Evolutionary conservation across 2,329 filamentous ascomycete species (phyloP).

Genomic region (Claviceps paspali): DNA sequence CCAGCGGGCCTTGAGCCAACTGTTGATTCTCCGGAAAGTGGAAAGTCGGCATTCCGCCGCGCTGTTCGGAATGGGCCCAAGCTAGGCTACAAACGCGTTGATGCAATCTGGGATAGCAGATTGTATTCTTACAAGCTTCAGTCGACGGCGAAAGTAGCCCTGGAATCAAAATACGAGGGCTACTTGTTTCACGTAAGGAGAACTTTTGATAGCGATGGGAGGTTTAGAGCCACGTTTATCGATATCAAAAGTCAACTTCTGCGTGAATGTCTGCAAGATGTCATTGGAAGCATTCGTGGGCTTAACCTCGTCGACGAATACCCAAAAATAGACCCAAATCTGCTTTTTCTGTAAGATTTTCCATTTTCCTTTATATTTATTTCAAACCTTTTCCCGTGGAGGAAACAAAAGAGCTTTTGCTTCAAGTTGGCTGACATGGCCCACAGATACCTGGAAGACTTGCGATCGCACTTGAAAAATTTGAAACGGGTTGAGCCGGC

Average conservation of each 20-base stretch:
- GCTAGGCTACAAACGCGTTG: conserved; percentile 34
- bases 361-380: neutral
- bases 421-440: neutral
- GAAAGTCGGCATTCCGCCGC: too few relatives aligned
- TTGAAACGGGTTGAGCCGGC: conserved; percentile 42
- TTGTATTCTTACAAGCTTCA: conserved; percentile 39
- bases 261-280: conserved; percentile 41
- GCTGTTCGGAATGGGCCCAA: conserved; percentile 11
- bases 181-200: conserved; percentile 74
- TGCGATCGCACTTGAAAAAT: conserved; percentile 47
- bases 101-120: conserved; percentile 36
- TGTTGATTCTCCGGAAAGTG: neutral
- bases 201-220: conserved; percentile 72
- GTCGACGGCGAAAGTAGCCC: conserved; percentile 30
- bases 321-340: conserved; percentile 56
- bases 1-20: neutral
- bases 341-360: conserved; percentile 44
- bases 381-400: too few relatives aligned
- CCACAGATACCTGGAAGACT: conserved; percentile 54
- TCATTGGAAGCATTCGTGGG: conserved; percentile 25
- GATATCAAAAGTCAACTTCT: conserved; percentile 77
- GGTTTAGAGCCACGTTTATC: conserved; percentile 55
- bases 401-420: neutral
- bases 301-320: conserved; percentile 69
- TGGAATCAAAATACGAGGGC: conserved; percentile 50